A percentile compares a stretch with the other conserved stretches of the same genome.
phyloP scores from a whole-genome alignment of 1,284 basidiomycete genomes.

The Ustilago cynodontis region DNA sequence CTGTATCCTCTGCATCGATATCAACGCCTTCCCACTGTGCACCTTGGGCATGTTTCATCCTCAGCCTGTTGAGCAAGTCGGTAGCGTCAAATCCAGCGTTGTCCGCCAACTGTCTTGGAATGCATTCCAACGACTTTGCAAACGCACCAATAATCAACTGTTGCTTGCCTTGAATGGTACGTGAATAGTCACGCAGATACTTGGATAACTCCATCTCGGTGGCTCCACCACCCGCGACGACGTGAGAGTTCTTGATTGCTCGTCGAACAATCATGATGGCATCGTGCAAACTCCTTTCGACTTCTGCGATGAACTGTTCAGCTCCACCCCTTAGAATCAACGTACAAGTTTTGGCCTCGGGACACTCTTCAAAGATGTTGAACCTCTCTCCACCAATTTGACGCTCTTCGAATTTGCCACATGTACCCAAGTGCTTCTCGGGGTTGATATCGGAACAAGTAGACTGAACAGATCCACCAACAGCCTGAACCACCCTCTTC shows the following conservation, averaged over 20 bases:
- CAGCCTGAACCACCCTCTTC: slow-evolving; percentile 93
- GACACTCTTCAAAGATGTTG: slow-evolving; percentile 94
- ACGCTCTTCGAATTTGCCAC: slow-evolving; percentile 90
- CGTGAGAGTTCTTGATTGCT: slow-evolving; percentile 92
- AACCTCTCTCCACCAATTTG: slow-evolving; percentile 98
- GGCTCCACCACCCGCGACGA: slow-evolving; percentile 97
- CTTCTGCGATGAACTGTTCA: slow-evolving; percentile 98
- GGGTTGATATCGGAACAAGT: slow-evolving; percentile 89
- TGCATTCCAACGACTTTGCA: slow-evolving; percentile 95
- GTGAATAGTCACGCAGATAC: slow-evolving; percentile 87
- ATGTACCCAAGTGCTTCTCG: slow-evolving; percentile 89
- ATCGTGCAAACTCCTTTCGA: slow-evolving; percentile 96
- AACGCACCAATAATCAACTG: slow-evolving; percentile 96
- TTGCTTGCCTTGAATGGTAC: slow-evolving; percentile 94
- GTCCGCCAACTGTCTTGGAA: slow-evolving; percentile 97
- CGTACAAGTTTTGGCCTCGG: slow-evolving; percentile 98
- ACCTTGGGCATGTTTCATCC: slow-evolving; percentile 93
- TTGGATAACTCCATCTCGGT: slow-evolving; percentile 98
- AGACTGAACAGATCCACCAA: slow-evolving; percentile 93
- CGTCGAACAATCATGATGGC: slow-evolving; percentile 99
- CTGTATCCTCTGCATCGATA: slow-evolving; percentile 87
- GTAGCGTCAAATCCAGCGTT: slow-evolving; percentile 98
- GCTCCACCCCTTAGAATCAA: slow-evolving; percentile 94
- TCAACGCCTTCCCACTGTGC: slow-evolving; percentile 92
- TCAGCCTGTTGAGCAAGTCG: slow-evolving; percentile 94